Evolutionary conservation across 345 rosid species (phyloP), one percentile per base, ranked within the genome.

Genomic region (Punica granatum): DNA sequence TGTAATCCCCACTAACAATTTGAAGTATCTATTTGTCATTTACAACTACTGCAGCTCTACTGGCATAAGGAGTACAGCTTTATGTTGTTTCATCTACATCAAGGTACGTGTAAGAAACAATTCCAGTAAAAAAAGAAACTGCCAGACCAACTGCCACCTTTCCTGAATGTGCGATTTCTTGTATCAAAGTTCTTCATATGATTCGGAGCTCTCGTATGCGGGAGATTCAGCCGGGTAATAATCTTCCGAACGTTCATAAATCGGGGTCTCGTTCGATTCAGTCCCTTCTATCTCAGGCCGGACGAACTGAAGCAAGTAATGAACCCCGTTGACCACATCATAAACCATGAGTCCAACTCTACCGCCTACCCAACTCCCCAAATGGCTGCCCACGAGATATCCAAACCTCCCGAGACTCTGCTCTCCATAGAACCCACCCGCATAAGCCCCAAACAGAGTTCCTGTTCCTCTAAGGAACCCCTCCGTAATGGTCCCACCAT

Each of bases 291-390:
- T 85, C 67, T 69, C 87, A 59, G 73, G 62, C 48, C 76, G 82
- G 71, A 72, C 78, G 73, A 76, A 67, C 46, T 74, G 83, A 75
- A 82, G 65, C 74, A 89, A 73, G 80, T 66, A 82, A 60, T 91
- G 73, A 11, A 84, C 83, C 28, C 99, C 99, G 69, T 79, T 84
- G 53, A 77, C 83, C 64, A 94, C 92, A 74, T 94, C 99, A 31
- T 91, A 91, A 34, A 85, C 83, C 99, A 94, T 94, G 13, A 94
- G 77, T 18, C 96, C 99, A 10, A 94, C 79, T 67, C 99, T 80
- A 66, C 92, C 99, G 0, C 99, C 99, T n/a, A 89, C 65, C 97
- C 99, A 94, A 87, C 95, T 88, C 62, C 99, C 99, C 64, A 94
- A 54, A 48, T 78, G 88, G 77, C 99, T 91, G 13, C 99, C 99